These are phyloP conservation scores for Gynostemma pentaphyllum DNA, from an alignment of 306 rosid species.

Conservation along the genomic window DNA sequence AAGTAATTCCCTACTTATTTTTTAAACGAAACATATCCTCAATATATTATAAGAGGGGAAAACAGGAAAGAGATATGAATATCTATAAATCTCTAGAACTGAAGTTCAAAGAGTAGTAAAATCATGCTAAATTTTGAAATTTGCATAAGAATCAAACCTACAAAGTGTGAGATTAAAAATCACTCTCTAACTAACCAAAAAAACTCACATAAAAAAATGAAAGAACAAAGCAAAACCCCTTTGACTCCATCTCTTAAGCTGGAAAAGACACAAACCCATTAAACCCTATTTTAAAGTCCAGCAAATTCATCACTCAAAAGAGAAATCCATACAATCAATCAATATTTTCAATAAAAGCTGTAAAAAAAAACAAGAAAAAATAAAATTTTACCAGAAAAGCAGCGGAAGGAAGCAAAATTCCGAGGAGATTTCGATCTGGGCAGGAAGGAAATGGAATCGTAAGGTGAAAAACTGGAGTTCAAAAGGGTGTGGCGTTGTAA, in stretches of 20 bases:
- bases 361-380: not conserved
- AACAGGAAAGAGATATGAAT: too few species aligned
- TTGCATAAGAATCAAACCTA: not conserved
- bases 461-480: constrained; percentile 10
- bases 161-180: not conserved
- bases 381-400: constrained; percentile 52
- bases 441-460: constrained; percentile 9
- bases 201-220: too few species aligned
- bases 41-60: too few species aligned
- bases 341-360: not conserved
- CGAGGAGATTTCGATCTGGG: constrained; percentile 17
- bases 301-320: not conserved
- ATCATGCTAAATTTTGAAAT: not conserved
- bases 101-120: not conserved
- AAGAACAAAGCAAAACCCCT: too few species aligned
- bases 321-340: not conserved
- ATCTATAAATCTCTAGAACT: not conserved
- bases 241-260: too few species aligned
- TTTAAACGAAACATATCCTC: too few species aligned
- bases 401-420: constrained; percentile 27
- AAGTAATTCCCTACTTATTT: too few species aligned
- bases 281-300: not conserved
- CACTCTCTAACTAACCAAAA: too few species aligned
- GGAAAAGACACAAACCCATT: too few species aligned
- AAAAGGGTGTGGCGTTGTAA: constrained; percentile 14